These are phyloP conservation scores for Fraxinus dipetala DNA, from an alignment of 305 asterid species.

Conservation along the genomic window DNA sequence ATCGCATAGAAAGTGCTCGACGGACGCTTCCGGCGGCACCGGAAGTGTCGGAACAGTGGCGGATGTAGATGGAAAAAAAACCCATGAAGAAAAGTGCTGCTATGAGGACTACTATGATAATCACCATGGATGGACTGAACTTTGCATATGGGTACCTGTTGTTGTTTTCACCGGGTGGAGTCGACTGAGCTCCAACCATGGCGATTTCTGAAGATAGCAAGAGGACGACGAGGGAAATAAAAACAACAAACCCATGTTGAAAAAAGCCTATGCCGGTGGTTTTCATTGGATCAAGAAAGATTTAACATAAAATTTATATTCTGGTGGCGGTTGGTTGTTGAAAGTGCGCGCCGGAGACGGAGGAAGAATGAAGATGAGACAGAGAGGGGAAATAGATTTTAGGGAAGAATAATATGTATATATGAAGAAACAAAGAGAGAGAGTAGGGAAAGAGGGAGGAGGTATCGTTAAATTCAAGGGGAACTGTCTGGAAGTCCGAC, in stretches of 20 bases:
- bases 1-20: conserved; percentile 29
- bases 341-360: background rate
- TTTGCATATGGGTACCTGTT: conserved; percentile 8
- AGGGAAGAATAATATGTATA: background rate
- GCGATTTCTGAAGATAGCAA: background rate
- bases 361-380: background rate
- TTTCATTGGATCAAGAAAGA: background rate
- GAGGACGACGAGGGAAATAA: background rate
- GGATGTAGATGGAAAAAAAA: conserved; percentile 43
- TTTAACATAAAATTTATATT: background rate
- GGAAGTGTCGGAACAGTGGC: conserved; percentile 32
- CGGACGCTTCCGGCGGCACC: conserved; percentile 20
- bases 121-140: conserved; percentile 44
- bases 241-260: background rate
- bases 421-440: background rate
- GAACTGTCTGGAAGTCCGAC: background rate
- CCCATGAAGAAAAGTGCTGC: conserved; percentile 49
- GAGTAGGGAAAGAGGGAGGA: background rate
- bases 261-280: background rate
- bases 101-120: conserved; percentile 43
- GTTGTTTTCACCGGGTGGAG: background rate
- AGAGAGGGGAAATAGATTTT: background rate
- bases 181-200: conserved; percentile 26
- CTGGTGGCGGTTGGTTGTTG: background rate
- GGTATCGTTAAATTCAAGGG: background rate